Evolutionary conservation across 768 basidiomycete genomes (phyloP), one percentile per base, ranked within the genome.

Genomic region (Amanita pseudoporphyria): DNA sequence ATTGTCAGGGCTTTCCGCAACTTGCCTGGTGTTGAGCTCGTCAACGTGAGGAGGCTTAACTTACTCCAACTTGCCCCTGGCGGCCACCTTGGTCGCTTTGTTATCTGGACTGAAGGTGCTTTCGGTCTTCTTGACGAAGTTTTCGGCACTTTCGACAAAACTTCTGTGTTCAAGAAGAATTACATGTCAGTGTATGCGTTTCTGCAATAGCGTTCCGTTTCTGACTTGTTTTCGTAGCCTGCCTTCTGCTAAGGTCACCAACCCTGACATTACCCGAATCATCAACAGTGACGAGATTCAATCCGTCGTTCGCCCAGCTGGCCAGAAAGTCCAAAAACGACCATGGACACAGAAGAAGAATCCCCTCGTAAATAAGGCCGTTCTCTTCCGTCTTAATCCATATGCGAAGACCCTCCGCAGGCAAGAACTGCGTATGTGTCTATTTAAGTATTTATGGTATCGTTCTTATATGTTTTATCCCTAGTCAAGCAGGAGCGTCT

Each of bases 271-370:
- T 59, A 94, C 95, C 58, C 87, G 94, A 56, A 73, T 98, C 63
- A 99, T 98, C 79, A 95, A 97, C 81, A 92, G 88, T 66, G 83
- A 87, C 54, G 96, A 97, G 74, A 96, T 99, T 66, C 96, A 99
- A 70, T 86, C 94, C 39, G 86, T 96, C 62, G 80, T 96, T 60
- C 91, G 95, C 62, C 87, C 87, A 48, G 92, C 89, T 52, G 86
- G 87, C 58, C 73, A 81, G 55, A 87, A 89, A 69, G 64, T 71
- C 54, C 84, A 86, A 71, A 96, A 94, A 72, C 85, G 94, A 63
- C 92, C 93, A 53, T 93, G 88, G 89, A 89, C 92, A 55, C 94
- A 97, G 75, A 93, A 93, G 87, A 97, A 98, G 86, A 97, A 96
- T 77, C 92, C 94, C 47, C 79, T 96, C 61, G 68, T 80, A 71